Percentiles rank a stretch among this genome's conserved stretches.
Evolutionary conservation across 441 rosid genomes (phyloP).

Genomic region (Gossypium trilobum): DNA sequence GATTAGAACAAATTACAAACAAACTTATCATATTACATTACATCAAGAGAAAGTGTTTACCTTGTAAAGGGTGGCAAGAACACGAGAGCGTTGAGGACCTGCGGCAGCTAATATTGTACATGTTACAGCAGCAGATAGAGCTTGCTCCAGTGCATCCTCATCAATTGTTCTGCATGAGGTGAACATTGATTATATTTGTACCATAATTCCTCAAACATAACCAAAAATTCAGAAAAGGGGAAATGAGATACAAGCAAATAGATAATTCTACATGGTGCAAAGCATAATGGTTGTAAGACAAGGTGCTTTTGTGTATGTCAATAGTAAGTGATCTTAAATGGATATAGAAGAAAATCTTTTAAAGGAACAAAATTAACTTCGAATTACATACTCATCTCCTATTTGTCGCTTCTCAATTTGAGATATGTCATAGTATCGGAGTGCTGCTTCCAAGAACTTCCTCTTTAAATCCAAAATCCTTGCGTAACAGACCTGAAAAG

Average conservation of each 20-base stretch:
- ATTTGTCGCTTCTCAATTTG: slow-evolving; percentile 93
- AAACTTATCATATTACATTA: not conserved
- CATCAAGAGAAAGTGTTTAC: slow-evolving; percentile 28
- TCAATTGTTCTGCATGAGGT: slow-evolving; percentile 62
- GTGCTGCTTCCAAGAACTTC: slow-evolving; percentile 94
- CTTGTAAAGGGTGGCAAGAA: slow-evolving; percentile 90
- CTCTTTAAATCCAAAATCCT: slow-evolving; percentile 95
- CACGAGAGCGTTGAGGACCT: slow-evolving; percentile 97
- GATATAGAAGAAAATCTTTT: not conserved
- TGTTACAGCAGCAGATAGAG: slow-evolving; percentile 91
- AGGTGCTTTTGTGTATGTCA: not conserved
- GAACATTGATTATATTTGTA: not conserved
- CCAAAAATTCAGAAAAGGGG: not conserved
- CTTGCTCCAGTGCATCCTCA: slow-evolving; percentile 88
- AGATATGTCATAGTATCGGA: slow-evolving; percentile 87
- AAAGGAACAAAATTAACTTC: slow-evolving; percentile 3
- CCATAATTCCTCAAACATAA: not conserved
- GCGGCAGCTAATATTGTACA: slow-evolving; percentile 97
- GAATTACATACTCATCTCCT: slow-evolving; percentile 74
- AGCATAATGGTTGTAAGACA: not conserved
- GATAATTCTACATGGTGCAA: not conserved
- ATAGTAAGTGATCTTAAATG: not conserved
- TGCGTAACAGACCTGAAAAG: slow-evolving; percentile 80
- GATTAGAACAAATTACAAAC: slow-evolving; percentile 5
- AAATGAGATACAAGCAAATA: not conserved